phyloP scores from a whole-genome alignment of 139 green algal species.

The Diplosphaera chodatii region DNA sequence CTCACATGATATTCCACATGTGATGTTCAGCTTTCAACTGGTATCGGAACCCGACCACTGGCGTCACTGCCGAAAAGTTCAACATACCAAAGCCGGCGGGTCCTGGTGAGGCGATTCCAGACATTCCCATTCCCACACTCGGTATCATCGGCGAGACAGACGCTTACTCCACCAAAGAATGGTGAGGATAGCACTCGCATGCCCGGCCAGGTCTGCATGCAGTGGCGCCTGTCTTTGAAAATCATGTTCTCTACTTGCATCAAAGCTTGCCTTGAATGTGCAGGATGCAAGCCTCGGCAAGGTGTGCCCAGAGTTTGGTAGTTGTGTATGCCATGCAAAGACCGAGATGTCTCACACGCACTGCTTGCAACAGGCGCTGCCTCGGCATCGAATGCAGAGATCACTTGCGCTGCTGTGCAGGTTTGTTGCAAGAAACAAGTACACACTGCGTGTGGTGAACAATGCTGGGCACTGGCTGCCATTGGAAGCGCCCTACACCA shows the following conservation, averaged over 20 bases:
- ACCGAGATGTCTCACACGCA: no score
- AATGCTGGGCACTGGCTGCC: slow-evolving; percentile 2
- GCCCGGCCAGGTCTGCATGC: no score
- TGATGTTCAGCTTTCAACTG: not conserved
- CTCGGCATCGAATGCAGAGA: no score
- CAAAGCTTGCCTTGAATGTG: no score
- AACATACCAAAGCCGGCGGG: not conserved
- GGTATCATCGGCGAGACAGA: not conserved
- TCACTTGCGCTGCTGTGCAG: no score
- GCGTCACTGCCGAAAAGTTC: not conserved
- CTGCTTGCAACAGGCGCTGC: no score
- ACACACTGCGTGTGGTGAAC: not conserved
- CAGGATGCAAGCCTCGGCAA: not conserved
- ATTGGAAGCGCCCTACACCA: not conserved
- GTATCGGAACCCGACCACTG: not conserved
- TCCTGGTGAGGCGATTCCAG: not conserved
- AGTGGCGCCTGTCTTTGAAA: no score
- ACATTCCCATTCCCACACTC: not conserved
- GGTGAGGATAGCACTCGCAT: no score
- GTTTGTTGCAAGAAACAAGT: not conserved
- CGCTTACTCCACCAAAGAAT: not conserved
- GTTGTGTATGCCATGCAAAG: no score
- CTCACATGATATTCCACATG: no score
- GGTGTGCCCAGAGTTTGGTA: no score
- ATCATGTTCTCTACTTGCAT: no score